Evolutionary conservation across 768 basidiomycete species (phyloP).

Genomic region (Holtermannia corniformis): DNA sequence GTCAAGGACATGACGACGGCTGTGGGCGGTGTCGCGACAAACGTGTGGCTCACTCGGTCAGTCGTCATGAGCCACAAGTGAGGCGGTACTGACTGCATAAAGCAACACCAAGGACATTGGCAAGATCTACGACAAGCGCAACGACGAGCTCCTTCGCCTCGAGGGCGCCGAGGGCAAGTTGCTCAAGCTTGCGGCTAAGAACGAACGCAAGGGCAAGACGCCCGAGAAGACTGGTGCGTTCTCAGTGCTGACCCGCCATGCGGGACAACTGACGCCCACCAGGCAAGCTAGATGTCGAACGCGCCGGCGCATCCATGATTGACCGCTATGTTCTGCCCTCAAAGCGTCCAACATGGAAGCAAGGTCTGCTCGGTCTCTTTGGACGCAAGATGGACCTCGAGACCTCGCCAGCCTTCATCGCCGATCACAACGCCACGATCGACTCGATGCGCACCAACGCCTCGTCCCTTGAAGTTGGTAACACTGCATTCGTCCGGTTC

Average conservation of each 20-base stretch:
- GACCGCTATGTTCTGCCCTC: slow-evolving; percentile 35
- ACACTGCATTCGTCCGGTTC: slow-evolving; percentile 40
- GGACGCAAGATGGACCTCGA: slow-evolving; percentile 38
- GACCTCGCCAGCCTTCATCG: slow-evolving; percentile 34
- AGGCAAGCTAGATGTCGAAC: slow-evolving; percentile 29
- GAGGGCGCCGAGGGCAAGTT: slow-evolving; percentile 40
- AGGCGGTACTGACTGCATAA: not conserved
- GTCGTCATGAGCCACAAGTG: slow-evolving; percentile 4
- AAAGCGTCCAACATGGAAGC: slow-evolving; percentile 40
- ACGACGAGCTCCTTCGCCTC: slow-evolving; percentile 37
- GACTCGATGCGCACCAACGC: slow-evolving; percentile 21
- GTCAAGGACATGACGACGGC: slow-evolving; percentile 30
- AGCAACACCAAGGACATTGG: slow-evolving; percentile 28
- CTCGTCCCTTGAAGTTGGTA: slow-evolving; percentile 20
- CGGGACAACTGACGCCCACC: slow-evolving; percentile 1
- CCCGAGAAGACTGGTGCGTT: slow-evolving; percentile 33
- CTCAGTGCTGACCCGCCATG: not conserved
- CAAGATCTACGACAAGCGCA: slow-evolving; percentile 38
- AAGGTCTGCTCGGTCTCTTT: slow-evolving; percentile 37
- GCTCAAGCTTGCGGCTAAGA: slow-evolving; percentile 38
- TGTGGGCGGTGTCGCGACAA: slow-evolving; percentile 24
- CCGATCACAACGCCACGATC: slow-evolving; percentile 32
- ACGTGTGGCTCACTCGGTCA: slow-evolving; percentile 40
- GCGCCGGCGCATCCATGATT: slow-evolving; percentile 13
- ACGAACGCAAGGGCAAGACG: slow-evolving; percentile 40